Evolutionary conservation across 2,329 filamentous ascomycete genomes (phyloP), one percentile per base, ranked within the genome.

Genomic region (Penicillium concentricum): DNA sequence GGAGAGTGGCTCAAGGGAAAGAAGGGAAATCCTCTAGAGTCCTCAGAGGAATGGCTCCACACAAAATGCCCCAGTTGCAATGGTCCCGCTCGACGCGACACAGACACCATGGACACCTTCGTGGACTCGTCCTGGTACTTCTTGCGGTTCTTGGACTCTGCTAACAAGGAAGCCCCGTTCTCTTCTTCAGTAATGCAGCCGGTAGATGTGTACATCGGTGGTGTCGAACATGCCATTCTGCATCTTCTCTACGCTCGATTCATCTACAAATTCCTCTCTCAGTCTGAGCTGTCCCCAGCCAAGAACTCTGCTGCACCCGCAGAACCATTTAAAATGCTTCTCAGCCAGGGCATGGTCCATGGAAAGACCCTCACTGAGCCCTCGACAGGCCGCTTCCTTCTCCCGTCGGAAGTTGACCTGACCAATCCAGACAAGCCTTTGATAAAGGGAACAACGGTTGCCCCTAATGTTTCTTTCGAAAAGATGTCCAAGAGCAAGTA

Each of bases 401-500:
- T 85, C 60, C 89, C 89, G 0, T 82, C 86, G 16, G 90, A 96
- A 71, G 80, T 96, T 15, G 86, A 92, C 61, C 66, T 87, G 5
- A 80, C 78, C 4, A 79, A 83, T 39, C 77, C 82, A 0, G 75
- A 78, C 0, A 75, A 77, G 13, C 89, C 89, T 1, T 78, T 79
- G 52, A 82, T 94, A n/a, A 79, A 79, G 18, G 80, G 82, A 0
- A 89, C 85, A 0, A 84, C 85, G 4, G 75, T 82, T 46, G 67
- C 69, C 0, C 85, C 88, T 1, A 82, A 78, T 28, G 74, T 91
- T 18, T 87, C 84, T 1, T 96, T 84, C 65, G 91, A 96, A 72
- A 96, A 96, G 71, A 96, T 96, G 92, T 94, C 90, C 38, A 96
- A 96, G 76, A 95, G 90, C 67, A 96, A 96, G 74, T 82, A 94